Percentiles rank a stretch among this genome's conserved stretches.
phyloP scores from a whole-genome alignment of 495 filamentous ascomycete species.

The Daldinia grandis region DNA sequence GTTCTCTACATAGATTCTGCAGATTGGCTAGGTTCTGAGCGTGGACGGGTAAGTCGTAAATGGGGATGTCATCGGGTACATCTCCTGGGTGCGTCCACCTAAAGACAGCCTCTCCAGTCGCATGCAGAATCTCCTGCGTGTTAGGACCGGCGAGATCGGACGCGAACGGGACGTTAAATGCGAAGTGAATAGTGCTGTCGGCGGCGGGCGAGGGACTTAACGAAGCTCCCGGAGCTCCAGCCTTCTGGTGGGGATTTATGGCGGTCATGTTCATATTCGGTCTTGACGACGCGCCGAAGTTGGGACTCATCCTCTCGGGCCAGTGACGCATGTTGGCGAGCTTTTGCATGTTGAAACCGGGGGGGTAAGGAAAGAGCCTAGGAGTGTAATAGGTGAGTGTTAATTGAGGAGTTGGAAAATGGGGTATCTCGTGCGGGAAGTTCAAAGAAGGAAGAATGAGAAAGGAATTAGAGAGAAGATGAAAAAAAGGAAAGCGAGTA shows the following conservation, averaged over 20 bases:
- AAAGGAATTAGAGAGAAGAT: slow-evolving; percentile 2
- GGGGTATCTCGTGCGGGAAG: slow-evolving; percentile 32
- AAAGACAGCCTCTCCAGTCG: slow-evolving; percentile 79
- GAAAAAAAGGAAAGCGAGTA: slow-evolving; percentile 39
- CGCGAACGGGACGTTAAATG: slow-evolving; percentile 95
- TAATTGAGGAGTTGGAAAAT: slow-evolving; percentile 31
- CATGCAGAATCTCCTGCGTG: slow-evolving; percentile 88
- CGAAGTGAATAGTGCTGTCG: slow-evolving; percentile 74
- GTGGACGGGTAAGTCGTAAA: slow-evolving; percentile 89
- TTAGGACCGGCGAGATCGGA: slow-evolving; percentile 91
- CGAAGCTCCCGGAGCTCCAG: slow-evolving; percentile 66
- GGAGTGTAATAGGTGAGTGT: slow-evolving; percentile 31
- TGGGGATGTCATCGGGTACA: slow-evolving; percentile 79
- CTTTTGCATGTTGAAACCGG: slow-evolving; percentile 79
- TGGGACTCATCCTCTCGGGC: slow-evolving; percentile 87
- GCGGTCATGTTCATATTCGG: slow-evolving; percentile 75
- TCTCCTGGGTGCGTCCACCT: slow-evolving; percentile 93
- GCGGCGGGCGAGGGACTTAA: slow-evolving; percentile 70
- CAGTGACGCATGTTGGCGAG: slow-evolving; percentile 88
- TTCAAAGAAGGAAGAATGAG: slow-evolving; percentile 32
- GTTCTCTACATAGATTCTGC: slow-evolving; percentile 76
- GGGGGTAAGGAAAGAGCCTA: slow-evolving; percentile 40
- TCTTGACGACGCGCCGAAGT: slow-evolving; percentile 77
- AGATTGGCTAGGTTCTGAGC: slow-evolving; percentile 81
- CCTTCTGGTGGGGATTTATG: slow-evolving; percentile 73